Evolutionary conservation across 139 green algal species (phyloP), one percentile per base, ranked within the genome.

Genomic region (Ettlia oleoabundans): DNA sequence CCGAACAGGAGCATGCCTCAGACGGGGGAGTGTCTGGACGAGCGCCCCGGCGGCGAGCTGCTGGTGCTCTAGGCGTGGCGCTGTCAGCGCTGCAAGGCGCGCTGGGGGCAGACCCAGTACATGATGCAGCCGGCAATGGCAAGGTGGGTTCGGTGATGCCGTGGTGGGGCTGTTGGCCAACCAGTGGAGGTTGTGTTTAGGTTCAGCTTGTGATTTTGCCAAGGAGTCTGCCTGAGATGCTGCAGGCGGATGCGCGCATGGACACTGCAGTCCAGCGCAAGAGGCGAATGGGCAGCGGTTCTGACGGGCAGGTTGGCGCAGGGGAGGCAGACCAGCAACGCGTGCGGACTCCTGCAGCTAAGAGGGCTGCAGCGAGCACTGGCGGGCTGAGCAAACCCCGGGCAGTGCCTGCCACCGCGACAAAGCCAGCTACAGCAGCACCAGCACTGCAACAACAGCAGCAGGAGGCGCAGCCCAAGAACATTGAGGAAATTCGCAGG

Each of bases 401-500:
- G 43, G 51, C 72, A 33, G 72, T 61, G 68, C 33, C 52, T 3
- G 51, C 47, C 3, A 21, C 30, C 21, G 30, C 71, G 13, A 58
- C 13, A 24, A 15, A 58, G 47, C 13, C 47, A 65, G 55, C 21
- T 22, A n/a, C 15, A 22, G 18, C 55, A n/a, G 18, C 18, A 9
- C 15, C 55, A 32, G 55, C 55, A 28, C 18, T 22, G 52, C 40
- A 33, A 38, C 73, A 40, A 15, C 47, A 58, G 47, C 10, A 58
- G 47, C 47, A 58, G 47, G 13, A 10, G 15, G 10, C 47, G n/a
- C 75, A 33, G 26, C 82, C 82, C 41, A 84, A 76, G 47, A 87
- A 55, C 63, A 66, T 87, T 10, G 62, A 80, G 1, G 82, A 83
- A 22, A 80, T 87, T 63, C 51, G 82, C 26, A 53, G 52, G 75